Evolutionary conservation across 2,329 filamentous ascomycete genomes (phyloP), one percentile per base, ranked within the genome.

Genomic region (Aureobasidium sp.): DNA sequence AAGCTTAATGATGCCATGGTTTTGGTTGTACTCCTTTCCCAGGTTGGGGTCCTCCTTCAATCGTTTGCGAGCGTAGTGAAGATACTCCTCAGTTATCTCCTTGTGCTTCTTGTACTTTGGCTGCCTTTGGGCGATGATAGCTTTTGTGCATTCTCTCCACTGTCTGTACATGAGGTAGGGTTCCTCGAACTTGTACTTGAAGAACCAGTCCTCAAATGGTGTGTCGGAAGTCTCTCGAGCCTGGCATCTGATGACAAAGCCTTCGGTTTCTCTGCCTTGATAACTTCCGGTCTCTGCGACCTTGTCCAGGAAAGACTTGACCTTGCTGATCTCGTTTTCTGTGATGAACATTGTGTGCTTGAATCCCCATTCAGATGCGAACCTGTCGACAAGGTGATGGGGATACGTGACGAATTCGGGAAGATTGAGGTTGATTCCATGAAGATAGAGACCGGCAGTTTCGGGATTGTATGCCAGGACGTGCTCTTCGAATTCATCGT

Each of bases 131-230:
- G 82, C 71, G 67, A 99, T 97, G 63, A 97, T 76, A 5, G 90
- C 84, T 74, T 96, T 97, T 46, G 94, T 99, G 72, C 90, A 96
- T 77, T 99, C 94, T 65, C 94, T 87, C 94, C 94, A 99, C 77
- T 99, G 94, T 27, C 94, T 87, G 76, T 97, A 99, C 91, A 99
- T 95, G 64, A 99, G 79, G 72, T 99, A 99, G 0, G 94, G 94
- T 77, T 99, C 94, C 71, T 99, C 94, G 64, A 99, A 99, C 78
- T 99, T 99, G 84, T 92, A 99, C 76, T 99, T 99, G 86, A 99
- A 99, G 76, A 99, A 99, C 94, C 94, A 99, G 73, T 99, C 92
- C n/a, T 84, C 78, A 73, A 87, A 94, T 0, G 84, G 82, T 1
- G 73, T 74, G 15, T 73, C 72, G 1, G 75, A 77, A 0, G 79